Percentiles rank a stretch among this genome's conserved stretches.
These are phyloP conservation scores for Earliella scabrosa DNA, from an alignment of 1,284 basidiomycete species.

Conservation along the genomic window DNA sequence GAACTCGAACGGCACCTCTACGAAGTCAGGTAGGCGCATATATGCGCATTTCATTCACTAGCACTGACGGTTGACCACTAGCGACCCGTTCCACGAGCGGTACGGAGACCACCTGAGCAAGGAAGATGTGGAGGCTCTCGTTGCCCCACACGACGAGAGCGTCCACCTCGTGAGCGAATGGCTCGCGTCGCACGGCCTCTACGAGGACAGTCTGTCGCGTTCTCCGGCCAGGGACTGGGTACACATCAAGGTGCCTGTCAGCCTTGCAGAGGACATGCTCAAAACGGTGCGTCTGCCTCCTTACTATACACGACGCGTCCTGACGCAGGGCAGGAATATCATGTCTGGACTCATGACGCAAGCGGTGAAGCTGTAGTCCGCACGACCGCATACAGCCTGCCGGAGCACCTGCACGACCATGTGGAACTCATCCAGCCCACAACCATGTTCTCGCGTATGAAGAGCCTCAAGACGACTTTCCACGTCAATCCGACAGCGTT, in stretches of 20 bases:
- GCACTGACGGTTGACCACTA: constrained; percentile 7
- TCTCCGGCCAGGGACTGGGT: constrained; percentile 76
- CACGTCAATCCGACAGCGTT: constrained; percentile 32
- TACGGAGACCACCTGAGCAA: constrained; percentile 74
- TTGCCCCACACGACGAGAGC: constrained; percentile 60
- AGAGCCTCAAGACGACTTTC: constrained; percentile 50
- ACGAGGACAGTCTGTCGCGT: constrained; percentile 48
- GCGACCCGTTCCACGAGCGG: constrained; percentile 53
- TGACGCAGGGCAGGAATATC: constrained; percentile 53
- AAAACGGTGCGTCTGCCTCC: constrained; percentile 52
- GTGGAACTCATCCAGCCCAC: constrained; percentile 78
- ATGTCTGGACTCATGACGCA: constrained; percentile 59
- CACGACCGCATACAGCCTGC: constrained; percentile 74
- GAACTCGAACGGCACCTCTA: constrained; percentile 64
- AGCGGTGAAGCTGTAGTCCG: constrained; percentile 61
- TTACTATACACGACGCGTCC: neutral
- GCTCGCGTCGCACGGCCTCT: constrained; percentile 62
- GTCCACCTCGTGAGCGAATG: constrained; percentile 61
- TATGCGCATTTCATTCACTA: too few relatives aligned
- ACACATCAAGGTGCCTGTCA: constrained; percentile 59
- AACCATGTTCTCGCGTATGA: constrained; percentile 66
- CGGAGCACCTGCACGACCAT: constrained; percentile 61
- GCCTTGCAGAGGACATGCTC: constrained; percentile 69
- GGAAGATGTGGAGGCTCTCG: constrained; percentile 61
- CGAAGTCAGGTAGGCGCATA: constrained; percentile 58